phyloP scores from a whole-genome alignment of 202 grass and related monocot genomes.

The Digitaria exilis region DNA sequence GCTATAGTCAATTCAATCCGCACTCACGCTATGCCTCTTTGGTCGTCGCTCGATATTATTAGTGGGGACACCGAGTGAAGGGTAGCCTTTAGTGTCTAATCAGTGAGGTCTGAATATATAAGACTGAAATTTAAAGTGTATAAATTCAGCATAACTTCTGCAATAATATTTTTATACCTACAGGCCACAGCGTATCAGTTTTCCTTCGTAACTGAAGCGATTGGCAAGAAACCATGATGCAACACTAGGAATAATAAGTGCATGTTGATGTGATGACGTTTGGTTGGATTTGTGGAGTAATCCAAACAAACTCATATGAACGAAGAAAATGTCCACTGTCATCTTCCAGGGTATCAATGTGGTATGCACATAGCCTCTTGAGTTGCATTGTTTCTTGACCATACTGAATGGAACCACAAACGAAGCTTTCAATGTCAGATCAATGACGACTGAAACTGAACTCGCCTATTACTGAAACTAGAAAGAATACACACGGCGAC shows the following conservation, averaged over 20 bases:
- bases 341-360: background rate
- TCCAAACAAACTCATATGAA: background rate
- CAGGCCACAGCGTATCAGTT: too few relatives aligned
- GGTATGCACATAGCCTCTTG: background rate
- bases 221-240: background rate
- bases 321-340: background rate
- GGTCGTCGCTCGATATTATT: too few relatives aligned
- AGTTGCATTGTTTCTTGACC: background rate
- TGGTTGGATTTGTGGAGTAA: background rate
- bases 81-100: too few relatives aligned
- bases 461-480: background rate
- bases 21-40: too few relatives aligned
- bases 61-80: too few relatives aligned
- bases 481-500: too few relatives aligned
- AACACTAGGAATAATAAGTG: background rate
- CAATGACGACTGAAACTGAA: background rate
- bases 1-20: too few relatives aligned
- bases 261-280: conserved; percentile 4
- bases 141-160: too few relatives aligned
- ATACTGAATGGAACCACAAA: background rate
- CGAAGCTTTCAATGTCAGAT: background rate
- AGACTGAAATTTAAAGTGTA: too few relatives aligned
- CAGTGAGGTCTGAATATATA: too few relatives aligned
- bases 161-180: too few relatives aligned
- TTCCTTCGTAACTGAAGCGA: too few relatives aligned